Conservation (phyloP, 148 eudicot genomes). For the Chenopodium suecicum region DNA sequence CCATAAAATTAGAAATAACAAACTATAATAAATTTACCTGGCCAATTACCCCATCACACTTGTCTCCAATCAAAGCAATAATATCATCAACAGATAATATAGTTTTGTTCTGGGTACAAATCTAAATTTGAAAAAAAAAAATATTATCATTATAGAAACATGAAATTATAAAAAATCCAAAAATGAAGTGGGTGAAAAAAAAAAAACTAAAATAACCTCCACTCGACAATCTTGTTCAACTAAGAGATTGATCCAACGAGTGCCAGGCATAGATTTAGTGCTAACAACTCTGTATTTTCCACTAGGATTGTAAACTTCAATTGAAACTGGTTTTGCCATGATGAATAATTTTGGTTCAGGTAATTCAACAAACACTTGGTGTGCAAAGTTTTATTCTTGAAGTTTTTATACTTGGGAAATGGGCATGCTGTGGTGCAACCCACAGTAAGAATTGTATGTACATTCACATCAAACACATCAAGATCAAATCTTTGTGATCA, state of each 20-base stretch:
- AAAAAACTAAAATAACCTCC: conserved; percentile 48
- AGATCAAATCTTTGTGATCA: conserved; percentile 6
- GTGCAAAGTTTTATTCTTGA: background rate
- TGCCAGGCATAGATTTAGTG: conserved; percentile 98
- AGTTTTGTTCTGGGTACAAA: conserved; percentile 90
- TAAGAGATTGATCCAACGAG: conserved; percentile 91
- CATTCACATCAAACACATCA: background rate
- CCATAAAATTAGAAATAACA: background rate
- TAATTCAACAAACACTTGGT: conserved; percentile 21
- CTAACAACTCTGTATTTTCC: conserved; percentile 97
- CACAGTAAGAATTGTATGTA: conserved; percentile 1
- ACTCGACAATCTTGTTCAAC: conserved; percentile 84
- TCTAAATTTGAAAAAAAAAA: conserved; percentile 37
- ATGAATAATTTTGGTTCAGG: background rate
- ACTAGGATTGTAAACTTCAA: conserved; percentile 87
- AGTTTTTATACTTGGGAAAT: conserved; percentile 16
- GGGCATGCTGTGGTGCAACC: conserved; percentile 15
- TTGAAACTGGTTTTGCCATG: conserved; percentile 86
- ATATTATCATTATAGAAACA: background rate
- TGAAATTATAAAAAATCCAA: background rate
- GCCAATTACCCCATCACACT: conserved; percentile 97
- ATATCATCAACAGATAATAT: conserved; percentile 95
- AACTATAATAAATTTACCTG: conserved; percentile 45
- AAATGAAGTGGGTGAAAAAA: background rate
- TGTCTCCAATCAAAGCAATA: conserved; percentile 78